A percentile compares a stretch with the other conserved stretches of the same genome.
Conservation (phyloP, 176 grass and related monocot species). For the Oryza nivara region DNA sequence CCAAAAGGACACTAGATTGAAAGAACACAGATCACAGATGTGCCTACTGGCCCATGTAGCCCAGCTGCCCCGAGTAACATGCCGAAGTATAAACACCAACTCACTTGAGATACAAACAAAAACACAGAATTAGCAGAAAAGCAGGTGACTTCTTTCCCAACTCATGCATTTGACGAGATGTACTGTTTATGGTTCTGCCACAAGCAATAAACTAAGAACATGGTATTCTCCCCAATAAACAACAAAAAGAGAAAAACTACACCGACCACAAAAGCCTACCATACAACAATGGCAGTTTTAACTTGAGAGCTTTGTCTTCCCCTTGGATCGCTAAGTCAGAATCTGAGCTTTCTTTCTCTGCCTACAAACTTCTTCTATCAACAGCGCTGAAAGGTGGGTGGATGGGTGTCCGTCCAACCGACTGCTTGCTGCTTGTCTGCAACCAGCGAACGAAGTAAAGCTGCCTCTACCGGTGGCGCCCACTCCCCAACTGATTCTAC, state of each 20-base stretch:
- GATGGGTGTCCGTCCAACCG: constrained; percentile 22
- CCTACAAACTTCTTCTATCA: constrained; percentile 57
- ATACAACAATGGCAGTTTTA: constrained; percentile 54
- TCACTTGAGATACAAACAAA: background rate
- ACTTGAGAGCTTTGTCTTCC: constrained; percentile 32
- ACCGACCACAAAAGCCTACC: constrained; percentile 49
- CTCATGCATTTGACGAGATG: constrained; percentile 37
- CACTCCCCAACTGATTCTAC: constrained; percentile 32
- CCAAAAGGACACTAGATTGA: too few species aligned
- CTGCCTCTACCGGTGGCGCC: constrained; percentile 3
- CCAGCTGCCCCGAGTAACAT: too few species aligned
- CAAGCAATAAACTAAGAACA: constrained; percentile 58
- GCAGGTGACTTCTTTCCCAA: constrained; percentile 33
- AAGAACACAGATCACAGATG: too few species aligned
- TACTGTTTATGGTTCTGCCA: constrained; percentile 58
- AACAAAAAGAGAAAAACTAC: constrained; percentile 58
- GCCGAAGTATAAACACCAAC: too few species aligned
- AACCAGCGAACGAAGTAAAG: constrained; percentile 31
- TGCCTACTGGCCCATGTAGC: too few species aligned
- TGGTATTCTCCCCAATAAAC: constrained; percentile 49
- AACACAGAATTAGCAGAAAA: background rate
- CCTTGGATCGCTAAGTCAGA: constrained; percentile 53
- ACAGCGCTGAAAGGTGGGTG: constrained; percentile 53
- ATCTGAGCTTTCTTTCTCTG: constrained; percentile 54
- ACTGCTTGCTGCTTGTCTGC: constrained; percentile 47